These are phyloP conservation scores for Peronospora destructor DNA, from an alignment of 352 stramenopile species.

Conservation along the genomic window DNA sequence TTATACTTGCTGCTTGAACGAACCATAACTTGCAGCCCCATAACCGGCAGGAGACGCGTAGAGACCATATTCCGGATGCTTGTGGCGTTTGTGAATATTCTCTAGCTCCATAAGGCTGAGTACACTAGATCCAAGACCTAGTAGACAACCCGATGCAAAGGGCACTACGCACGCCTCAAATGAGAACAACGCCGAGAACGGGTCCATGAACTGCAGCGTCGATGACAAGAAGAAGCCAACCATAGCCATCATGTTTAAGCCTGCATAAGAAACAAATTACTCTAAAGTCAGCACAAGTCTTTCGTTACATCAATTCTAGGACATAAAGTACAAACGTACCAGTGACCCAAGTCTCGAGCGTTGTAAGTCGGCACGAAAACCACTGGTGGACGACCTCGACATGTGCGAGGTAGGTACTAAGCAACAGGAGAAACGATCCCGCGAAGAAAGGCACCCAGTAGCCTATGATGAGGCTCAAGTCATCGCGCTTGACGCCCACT, in stretches of 20 bases:
- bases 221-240: conserved; percentile 72
- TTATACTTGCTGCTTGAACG: conserved; percentile 36
- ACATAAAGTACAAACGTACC: conserved; percentile 23
- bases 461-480: conserved; percentile 58
- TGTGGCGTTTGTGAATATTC: conserved; percentile 72
- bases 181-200: conserved; percentile 67
- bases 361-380: conserved; percentile 70
- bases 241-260: conserved; percentile 54
- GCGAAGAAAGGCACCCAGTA: conserved; percentile 82
- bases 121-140: conserved; percentile 54
- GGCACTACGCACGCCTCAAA: conserved; percentile 66
- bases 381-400: conserved; percentile 81
- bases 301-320: conserved; percentile 3
- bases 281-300: conserved; percentile 14
- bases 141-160: conserved; percentile 61
- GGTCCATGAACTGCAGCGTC: conserved; percentile 79
- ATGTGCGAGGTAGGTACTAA: conserved; percentile 72
- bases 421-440: conserved; percentile 67
- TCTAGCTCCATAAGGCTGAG: conserved; percentile 72
- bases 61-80: conserved; percentile 76
- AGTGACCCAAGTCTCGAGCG: conserved; percentile 41
- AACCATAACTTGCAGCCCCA: conserved; percentile 29
- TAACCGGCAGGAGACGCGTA: conserved; percentile 41
- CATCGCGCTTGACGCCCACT: conserved; percentile 55
- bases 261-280: conserved; percentile 21